phyloP scores from a whole-genome alignment of 108 stramenopile species.

The Fragilariopsis cylindrus region DNA sequence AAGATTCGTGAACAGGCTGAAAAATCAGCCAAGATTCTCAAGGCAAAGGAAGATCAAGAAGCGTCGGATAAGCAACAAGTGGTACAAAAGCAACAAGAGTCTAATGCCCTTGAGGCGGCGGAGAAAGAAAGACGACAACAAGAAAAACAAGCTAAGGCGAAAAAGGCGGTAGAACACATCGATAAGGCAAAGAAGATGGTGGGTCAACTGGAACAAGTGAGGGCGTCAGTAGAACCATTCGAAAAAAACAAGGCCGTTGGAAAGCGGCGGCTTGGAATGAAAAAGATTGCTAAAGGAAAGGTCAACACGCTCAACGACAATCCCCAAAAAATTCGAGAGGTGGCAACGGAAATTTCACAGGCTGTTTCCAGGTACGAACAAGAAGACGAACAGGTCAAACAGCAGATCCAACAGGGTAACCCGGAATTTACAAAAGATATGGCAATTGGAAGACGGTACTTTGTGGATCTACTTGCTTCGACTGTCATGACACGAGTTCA shows the following conservation, averaged over 20 bases:
- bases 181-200: conserved; percentile 59
- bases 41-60: conserved; percentile 13
- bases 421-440: conserved; percentile 49
- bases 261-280: conserved; percentile 70
- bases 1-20: conserved; percentile 24
- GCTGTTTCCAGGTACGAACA: conserved; percentile 46
- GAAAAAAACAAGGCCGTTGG: conserved; percentile 56
- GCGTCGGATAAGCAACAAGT: conserved; percentile 11
- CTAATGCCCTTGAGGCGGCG: neutral
- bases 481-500: conserved; percentile 79
- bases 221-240: conserved; percentile 59
- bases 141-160: conserved; percentile 37
- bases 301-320: conserved; percentile 82
- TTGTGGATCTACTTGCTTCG: conserved; percentile 73
- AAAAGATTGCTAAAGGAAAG: conserved; percentile 80
- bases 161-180: conserved; percentile 41
- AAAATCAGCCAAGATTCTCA: neutral
- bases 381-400: conserved; percentile 55
- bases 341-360: conserved; percentile 54
- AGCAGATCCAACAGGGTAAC: conserved; percentile 21
- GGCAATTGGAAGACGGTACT: conserved; percentile 69
- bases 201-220: conserved; percentile 44
- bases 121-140: conserved; percentile 22
- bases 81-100: conserved; percentile 19
- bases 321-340: conserved; percentile 56